A percentile compares a stretch with the other conserved stretches of the same genome.
Conservation (phyloP, 768 basidiomycete species). For the Clavulina sp. region DNA sequence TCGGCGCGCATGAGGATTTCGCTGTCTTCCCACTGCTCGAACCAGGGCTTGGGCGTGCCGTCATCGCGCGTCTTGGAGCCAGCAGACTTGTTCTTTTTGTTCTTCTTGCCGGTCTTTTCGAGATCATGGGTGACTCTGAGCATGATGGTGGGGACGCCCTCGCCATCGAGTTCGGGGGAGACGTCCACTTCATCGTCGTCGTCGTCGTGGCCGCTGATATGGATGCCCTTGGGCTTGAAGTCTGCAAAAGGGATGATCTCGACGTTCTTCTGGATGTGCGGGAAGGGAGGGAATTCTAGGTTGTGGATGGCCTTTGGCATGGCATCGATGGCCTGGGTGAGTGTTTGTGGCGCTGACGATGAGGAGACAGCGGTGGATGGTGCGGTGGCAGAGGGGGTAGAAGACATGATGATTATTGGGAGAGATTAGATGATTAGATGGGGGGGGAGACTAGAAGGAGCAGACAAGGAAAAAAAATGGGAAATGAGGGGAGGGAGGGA, state of each 20-base stretch:
- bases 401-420: too few relatives aligned
- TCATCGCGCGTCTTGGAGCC: too few relatives aligned
- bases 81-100: slow-evolving; percentile 25
- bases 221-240: slow-evolving; percentile 5
- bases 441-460: too few relatives aligned
- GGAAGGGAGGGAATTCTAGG: slow-evolving; percentile 4
- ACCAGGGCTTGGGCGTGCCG: slow-evolving; percentile 29
- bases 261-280: background rate
- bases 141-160: slow-evolving; percentile 48
- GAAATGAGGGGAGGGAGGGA: too few relatives aligned
- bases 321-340: too few relatives aligned
- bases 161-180: slow-evolving; percentile 46
- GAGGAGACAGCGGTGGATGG: too few relatives aligned
- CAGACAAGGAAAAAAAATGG: too few relatives aligned
- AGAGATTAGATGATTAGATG: too few relatives aligned
- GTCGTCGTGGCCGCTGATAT: slow-evolving; percentile 10
- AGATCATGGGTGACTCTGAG: slow-evolving; percentile 34
- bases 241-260: slow-evolving; percentile 4
- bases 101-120: slow-evolving; percentile 38
- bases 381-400: too few relatives aligned
- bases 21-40: slow-evolving; percentile 50
- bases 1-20: slow-evolving; percentile 30
- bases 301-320: background rate
- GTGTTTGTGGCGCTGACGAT: too few relatives aligned
- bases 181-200: slow-evolving; percentile 27